Conservation (phyloP, 1,139 yeast species). For the Scheffersomyces quercinus region DNA sequence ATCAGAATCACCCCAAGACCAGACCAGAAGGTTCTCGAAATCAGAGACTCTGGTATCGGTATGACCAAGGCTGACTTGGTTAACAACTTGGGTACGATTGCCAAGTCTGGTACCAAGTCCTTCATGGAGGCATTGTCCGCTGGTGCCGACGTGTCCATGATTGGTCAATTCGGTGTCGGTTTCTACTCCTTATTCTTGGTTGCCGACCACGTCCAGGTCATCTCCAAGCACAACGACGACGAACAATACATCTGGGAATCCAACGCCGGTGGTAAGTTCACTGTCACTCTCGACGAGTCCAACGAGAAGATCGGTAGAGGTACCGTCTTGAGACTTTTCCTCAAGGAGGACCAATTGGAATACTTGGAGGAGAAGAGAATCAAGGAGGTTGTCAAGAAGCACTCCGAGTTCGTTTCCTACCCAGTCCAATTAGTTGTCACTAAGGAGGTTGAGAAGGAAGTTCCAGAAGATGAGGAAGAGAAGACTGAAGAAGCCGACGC, state of each 20-base stretch:
- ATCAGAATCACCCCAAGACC: constrained; percentile 97
- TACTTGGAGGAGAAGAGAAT: constrained; percentile 99
- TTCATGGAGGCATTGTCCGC: constrained; percentile 99
- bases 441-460: constrained; percentile 97
- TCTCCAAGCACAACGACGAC: constrained; percentile 98
- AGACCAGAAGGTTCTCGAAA: constrained; percentile 90
- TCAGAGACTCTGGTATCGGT: constrained; percentile 99
- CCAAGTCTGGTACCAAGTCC: constrained; percentile 99
- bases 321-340: constrained; percentile 90
- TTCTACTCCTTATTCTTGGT: constrained; percentile 99
- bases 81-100: constrained; percentile 99
- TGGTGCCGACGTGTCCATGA: constrained; percentile 99
- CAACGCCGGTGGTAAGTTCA: constrained; percentile 99
- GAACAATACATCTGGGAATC: constrained; percentile 99
- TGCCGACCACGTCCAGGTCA: constrained; percentile 98
- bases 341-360: constrained; percentile 98
- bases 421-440: constrained; percentile 98
- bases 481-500: constrained; percentile 56
- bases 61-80: constrained; percentile 99
- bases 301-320: constrained; percentile 93
- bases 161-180: constrained; percentile 99
- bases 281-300: constrained; percentile 86
- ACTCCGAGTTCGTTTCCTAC: constrained; percentile 98
- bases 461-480: constrained; percentile 71
- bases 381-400: constrained; percentile 99